phyloP scores from a whole-genome alignment of 345 rosid species.

The Psidium guajava region DNA sequence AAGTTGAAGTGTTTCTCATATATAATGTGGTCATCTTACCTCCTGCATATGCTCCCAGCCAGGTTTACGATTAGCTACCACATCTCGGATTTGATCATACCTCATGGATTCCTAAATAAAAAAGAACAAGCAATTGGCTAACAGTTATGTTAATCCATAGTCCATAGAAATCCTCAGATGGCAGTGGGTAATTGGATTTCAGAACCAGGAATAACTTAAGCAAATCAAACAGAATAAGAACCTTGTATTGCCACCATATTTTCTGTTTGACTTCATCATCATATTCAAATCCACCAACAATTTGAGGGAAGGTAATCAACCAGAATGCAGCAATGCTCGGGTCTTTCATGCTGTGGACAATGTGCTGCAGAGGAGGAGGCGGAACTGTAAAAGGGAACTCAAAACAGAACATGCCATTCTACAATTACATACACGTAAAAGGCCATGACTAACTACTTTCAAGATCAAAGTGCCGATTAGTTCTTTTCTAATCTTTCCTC shows the following conservation, averaged over 20 bases:
- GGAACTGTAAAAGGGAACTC: background rate
- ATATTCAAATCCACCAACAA: constrained; percentile 69
- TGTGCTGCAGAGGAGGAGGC: constrained; percentile 53
- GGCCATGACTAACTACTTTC: background rate
- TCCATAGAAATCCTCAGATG: background rate
- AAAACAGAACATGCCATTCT: background rate
- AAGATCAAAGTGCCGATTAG: background rate
- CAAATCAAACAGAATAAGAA: constrained; percentile 4
- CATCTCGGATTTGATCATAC: constrained; percentile 79
- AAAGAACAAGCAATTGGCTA: background rate
- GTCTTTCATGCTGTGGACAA: constrained; percentile 90
- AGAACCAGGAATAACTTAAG: background rate
- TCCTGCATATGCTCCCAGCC: constrained; percentile 95
- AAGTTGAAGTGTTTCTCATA: background rate
- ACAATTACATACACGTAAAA: background rate
- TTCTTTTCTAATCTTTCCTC: background rate
- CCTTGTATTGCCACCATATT: constrained; percentile 94
- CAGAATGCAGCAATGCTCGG: constrained; percentile 96
- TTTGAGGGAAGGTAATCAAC: constrained; percentile 79
- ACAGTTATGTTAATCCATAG: background rate
- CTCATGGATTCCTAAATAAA: constrained; percentile 70
- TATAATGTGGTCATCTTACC: constrained; percentile 25
- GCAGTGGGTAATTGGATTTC: background rate
- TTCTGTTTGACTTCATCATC: constrained; percentile 84
- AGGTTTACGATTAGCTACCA: constrained; percentile 69